Base-by-base conservation (phyloP, 2,329 filamentous ascomycete species). In the Cladosporium colombiae region DNA sequence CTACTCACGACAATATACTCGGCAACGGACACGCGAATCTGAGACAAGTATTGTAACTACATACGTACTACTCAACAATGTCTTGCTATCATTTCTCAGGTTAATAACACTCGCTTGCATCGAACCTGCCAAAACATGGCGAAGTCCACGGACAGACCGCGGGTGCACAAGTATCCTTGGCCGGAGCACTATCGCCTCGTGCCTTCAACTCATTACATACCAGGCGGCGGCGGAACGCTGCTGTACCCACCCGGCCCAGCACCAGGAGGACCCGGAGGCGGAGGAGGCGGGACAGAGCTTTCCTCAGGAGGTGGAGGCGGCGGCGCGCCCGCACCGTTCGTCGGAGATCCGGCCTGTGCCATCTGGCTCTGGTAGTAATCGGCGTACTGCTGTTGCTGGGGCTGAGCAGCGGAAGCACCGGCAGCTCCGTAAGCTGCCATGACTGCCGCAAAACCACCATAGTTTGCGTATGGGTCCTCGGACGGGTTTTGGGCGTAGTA, bases 401-500 rank as follows among this genome's bases (percentile, higher is more conserved):
- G 23, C 7, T 52, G n/a, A 29, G 27, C 33, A 23, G 49, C 61
- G n/a, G 46, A 21, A 11, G 44, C 46, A 31, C 56, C 52, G 10
- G 55, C 65, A 7, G 27, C 52, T 13, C 27, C 31, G 33, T 66
- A 65, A 44, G 66, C 63, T 50, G 67, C 64, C 70, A 70, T 72
- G 46, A 70, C 66, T 21, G 69, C 63, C 13, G 68, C 72, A 33
- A 72, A 97, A 64, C 94, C 94, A 68, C 94, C 94, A 72, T 95
- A 97, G 10, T 91, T 88, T 50, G 92, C 92, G 77, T 97, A 97
- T 0, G 93, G 94, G 74, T 97, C 92, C 68, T 86, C 82, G 68
- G 84, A 84, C 68, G 93, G 94, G 78, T 96, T 95, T 76, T 93
- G 90, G 2, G 91, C 89, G 76, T 96, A 96, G 74, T 94, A 91